phyloP scores from a whole-genome alignment of 2,329 filamentous ascomycete genomes.

The Cercospora sp. region DNA sequence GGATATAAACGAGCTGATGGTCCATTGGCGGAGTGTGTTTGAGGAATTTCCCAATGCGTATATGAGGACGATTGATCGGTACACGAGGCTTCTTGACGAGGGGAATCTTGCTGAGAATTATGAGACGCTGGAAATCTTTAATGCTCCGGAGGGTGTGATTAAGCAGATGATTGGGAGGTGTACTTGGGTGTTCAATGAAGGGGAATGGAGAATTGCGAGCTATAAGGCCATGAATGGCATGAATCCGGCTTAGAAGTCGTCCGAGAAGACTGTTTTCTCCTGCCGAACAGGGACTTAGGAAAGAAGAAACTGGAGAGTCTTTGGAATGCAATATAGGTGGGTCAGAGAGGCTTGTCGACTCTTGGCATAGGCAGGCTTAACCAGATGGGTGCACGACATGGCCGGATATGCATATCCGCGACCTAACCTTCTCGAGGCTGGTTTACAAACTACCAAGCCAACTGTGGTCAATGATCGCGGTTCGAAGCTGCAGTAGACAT shows the following conservation, averaged over 20 bases:
- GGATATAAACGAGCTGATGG: neutral
- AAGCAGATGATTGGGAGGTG: constrained; percentile 1
- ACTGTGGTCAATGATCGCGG: neutral
- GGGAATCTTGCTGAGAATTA: neutral
- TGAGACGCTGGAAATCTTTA: neutral
- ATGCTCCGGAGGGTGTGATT: neutral
- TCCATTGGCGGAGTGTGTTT: neutral
- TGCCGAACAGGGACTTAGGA: neutral
- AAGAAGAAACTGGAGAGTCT: neutral
- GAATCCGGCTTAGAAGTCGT: neutral
- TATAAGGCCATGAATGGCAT: constrained; percentile 3
- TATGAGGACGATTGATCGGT: neutral
- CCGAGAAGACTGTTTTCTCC: neutral
- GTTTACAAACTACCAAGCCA: neutral
- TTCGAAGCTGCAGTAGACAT: neutral
- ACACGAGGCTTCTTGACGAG: neutral
- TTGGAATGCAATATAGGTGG: neutral
- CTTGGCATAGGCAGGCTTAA: neutral
- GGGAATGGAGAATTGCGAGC: neutral
- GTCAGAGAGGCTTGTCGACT: neutral
- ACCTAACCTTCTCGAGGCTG: neutral
- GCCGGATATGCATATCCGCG: neutral
- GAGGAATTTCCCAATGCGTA: neutral
- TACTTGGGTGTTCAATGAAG: neutral
- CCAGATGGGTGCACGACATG: neutral